These are phyloP conservation scores for Albophoma yamanashiensis DNA, from an alignment of 2,329 filamentous ascomycete species.

Conservation along the genomic window DNA sequence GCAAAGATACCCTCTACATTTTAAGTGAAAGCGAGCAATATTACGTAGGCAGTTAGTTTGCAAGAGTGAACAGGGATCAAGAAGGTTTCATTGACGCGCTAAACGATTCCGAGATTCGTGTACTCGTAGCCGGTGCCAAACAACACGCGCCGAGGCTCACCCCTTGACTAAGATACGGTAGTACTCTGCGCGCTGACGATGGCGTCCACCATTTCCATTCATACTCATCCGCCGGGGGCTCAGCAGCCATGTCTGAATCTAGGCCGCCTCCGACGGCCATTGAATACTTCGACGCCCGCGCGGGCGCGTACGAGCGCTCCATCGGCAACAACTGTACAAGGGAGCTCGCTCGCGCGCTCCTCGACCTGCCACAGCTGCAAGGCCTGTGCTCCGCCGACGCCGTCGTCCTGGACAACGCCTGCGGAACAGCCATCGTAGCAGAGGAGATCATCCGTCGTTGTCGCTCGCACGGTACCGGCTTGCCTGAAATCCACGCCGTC, in stretches of 20 bases:
- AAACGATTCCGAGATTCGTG: background rate
- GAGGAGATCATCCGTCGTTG: background rate
- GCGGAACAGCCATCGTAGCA: background rate
- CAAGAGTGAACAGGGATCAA: too few species aligned
- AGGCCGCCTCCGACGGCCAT: background rate
- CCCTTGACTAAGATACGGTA: too few species aligned
- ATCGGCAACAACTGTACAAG: background rate
- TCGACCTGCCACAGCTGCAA: background rate
- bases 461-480: background rate
- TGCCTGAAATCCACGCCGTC: background rate
- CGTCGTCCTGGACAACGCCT: background rate
- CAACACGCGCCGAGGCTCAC: too few species aligned
- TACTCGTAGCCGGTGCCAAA: background rate
- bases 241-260: background rate
- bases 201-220: background rate
- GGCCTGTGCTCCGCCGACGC: background rate
- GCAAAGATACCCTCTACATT: background rate
- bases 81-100: background rate
- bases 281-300: background rate
- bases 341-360: background rate
- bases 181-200: background rate
- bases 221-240: background rate
- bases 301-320: background rate
- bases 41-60: too few species aligned
- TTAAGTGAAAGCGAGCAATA: background rate